Base-by-base conservation (phyloP, 305 asterid genomes). In the Fraxinus ornus region DNA sequence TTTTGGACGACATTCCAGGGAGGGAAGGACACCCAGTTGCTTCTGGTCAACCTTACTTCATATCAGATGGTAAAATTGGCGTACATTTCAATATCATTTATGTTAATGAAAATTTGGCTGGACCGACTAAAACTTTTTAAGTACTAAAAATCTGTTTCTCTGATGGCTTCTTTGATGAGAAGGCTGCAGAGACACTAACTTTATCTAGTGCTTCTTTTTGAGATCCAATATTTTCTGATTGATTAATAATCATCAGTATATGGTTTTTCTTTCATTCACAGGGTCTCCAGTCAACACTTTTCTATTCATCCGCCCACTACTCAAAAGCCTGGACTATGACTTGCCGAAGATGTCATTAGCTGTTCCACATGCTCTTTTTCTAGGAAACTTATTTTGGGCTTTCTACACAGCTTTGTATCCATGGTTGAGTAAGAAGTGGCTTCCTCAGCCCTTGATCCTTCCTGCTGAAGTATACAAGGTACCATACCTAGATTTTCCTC, bases 401-500 rank as follows among this genome's bases (percentile, higher is more conserved):
- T 73, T 94, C 30, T 94, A 94, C 87, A 82, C 95, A 7, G 52
- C 94, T 82, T 62, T 96, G 87, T 90, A 91, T 83, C 98, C 99
- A 7, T 94, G 90, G 91, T 88, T 94, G 76, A 82, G 64, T 80
- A 80, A 85, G 60, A 83, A 81, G 82, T 94, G 99, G 99, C 92
- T 96, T 85, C 98, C 99, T 83, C 95, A 91, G 79, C 98, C 98
- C 68, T 85, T 96, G 77, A 88, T 96, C 81, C 98, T 96, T 89
- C 98, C 99, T 41, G 90, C 98, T 87, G 99, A 96, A 90, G 95
- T 94, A 52, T 90, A 93, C 88, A 96, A 92, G 98, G 99, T 89
- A 74, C 83, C 62, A 19, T 52, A 24, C 70, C n/a, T 41, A 28
- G 36, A 62, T 7, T 79, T 80, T 55, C 79, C 21, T 13, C 35